Evolutionary conservation across 108 stramenopile species (phyloP).

Genomic region (Cyclotella sp.): DNA sequence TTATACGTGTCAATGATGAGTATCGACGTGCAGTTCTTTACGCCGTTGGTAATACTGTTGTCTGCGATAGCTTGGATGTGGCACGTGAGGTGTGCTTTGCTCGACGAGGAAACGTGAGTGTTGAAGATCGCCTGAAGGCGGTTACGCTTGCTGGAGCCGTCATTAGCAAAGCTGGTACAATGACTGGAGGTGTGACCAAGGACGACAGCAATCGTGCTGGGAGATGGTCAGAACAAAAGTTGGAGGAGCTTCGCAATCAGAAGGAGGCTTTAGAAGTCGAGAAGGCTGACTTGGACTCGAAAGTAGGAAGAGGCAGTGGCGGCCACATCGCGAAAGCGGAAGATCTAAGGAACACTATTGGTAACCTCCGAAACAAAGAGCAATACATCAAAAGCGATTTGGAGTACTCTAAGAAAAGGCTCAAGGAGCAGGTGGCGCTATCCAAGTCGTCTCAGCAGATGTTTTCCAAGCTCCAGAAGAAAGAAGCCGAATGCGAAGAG

Average conservation of each 20-base stretch:
- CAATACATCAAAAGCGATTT: slow-evolving; percentile 82
- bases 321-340: slow-evolving; percentile 59
- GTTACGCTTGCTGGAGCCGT: slow-evolving; percentile 94
- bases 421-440: slow-evolving; percentile 71
- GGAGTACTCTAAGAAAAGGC: slow-evolving; percentile 74
- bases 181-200: slow-evolving; percentile 94
- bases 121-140: slow-evolving; percentile 85
- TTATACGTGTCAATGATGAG: slow-evolving; percentile 88
- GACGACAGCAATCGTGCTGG: slow-evolving; percentile 76
- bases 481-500: slow-evolving; percentile 55
- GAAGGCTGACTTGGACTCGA: slow-evolving; percentile 67
- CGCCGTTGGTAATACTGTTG: slow-evolving; percentile 95
- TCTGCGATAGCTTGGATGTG: slow-evolving; percentile 92
- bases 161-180: slow-evolving; percentile 97
- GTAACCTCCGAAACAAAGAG: slow-evolving; percentile 70
- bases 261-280: slow-evolving; percentile 81
- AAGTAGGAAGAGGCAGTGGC: slow-evolving; percentile 53
- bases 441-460: slow-evolving; percentile 60
- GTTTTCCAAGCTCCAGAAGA: slow-evolving; percentile 56
- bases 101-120: slow-evolving; percentile 31
- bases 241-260: slow-evolving; percentile 69
- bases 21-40: slow-evolving; percentile 84
- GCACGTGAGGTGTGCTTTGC: slow-evolving; percentile 90
- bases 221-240: slow-evolving; percentile 77
- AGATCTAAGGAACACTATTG: slow-evolving; percentile 78